A percentile compares a stretch with the other conserved stretches of the same genome.
Evolutionary conservation across 192 early-diverging fungal genomes (phyloP).

Genomic region (Entophlyctis luteolus): DNA sequence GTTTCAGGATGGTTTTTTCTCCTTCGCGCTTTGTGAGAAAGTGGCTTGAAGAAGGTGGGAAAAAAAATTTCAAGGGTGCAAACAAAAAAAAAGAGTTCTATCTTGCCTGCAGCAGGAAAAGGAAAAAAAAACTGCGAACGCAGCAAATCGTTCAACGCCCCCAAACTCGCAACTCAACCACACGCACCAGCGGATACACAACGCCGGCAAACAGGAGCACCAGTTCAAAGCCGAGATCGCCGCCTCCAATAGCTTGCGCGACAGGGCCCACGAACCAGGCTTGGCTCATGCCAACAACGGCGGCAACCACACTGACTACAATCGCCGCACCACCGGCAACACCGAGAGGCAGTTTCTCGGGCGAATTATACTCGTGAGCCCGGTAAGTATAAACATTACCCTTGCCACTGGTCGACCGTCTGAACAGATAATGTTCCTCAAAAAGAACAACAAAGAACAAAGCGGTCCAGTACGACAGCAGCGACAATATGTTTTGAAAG

Average conservation of each 20-base stretch:
- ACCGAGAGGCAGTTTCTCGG: conserved; percentile 23
- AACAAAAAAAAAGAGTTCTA: neutral
- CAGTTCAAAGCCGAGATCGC: conserved; percentile 28
- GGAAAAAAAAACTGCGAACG: neutral
- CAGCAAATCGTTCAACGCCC: neutral
- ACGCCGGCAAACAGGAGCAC: conserved; percentile 29
- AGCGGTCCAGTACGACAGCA: conserved; percentile 36
- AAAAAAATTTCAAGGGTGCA: neutral
- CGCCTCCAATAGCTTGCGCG: conserved; percentile 10
- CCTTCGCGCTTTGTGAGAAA: neutral
- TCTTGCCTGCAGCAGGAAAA: neutral
- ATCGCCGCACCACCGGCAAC: conserved; percentile 24
- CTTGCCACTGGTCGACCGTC: conserved; percentile 2
- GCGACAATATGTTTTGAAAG: conserved; percentile 31
- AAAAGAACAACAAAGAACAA: conserved; percentile 25
- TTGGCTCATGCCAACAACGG: conserved; percentile 38
- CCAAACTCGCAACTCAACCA: neutral
- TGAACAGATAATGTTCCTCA: conserved; percentile 28
- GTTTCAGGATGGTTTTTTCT: neutral
- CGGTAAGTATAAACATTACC: too few relatives aligned
- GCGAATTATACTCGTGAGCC: conserved; percentile 22
- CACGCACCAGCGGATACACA: conserved; percentile 17
- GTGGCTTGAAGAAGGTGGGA: neutral
- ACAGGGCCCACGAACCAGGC: conserved; percentile 25
- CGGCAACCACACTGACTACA: conserved; percentile 26